Base-by-base conservation (phyloP, 345 rosid genomes). In the Lepidium didymum region DNA sequence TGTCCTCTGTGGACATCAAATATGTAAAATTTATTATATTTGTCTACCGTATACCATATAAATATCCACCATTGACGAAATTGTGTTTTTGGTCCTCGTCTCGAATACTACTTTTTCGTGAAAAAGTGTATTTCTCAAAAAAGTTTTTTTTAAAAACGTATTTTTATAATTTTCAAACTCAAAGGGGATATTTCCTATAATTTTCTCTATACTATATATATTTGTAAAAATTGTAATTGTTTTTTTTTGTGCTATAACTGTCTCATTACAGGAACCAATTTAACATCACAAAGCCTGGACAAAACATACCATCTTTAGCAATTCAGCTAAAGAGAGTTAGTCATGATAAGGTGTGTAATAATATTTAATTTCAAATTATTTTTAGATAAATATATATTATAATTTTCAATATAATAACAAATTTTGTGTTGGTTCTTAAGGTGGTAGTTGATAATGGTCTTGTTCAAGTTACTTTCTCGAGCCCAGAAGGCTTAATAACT, bases 391-490 rank as follows among this genome's bases (percentile, higher is more conserved):
- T 29, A 2, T 4, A 21, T 4, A 19, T 55, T 4, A 19, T 55
- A 29, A 36, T 2, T 49, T 11, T 0, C 7, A 56, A 46, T 29
- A 35, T 52, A 53, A 36, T 18, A 46, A 36, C 0, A 16, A 25
- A 25, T 25, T 2, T 33, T 62, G 35, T 59, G 45, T 67, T 52
- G 40, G 63, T 59, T 66, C 4, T 77, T 55, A 80, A 94, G 99
- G 82, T 89, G 57, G 67, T 84, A 57, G 62, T 94, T 25, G 88
- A 82, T 51, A 94, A 94, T 78, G 97, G 97, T 7, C 55, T 87
- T 12, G 59, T 91, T 21, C 80, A 71, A 84, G 80, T 94, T 35
- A 86, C 86, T 8, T 40, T 94, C 21, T 88, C 91, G 15, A 71
- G 43, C 27, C 99, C 99, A 10, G 72, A 66, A 5, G 97, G 99